Base-by-base conservation (phyloP, 257 asterid genomes). In the Jacaranda copaia region DNA sequence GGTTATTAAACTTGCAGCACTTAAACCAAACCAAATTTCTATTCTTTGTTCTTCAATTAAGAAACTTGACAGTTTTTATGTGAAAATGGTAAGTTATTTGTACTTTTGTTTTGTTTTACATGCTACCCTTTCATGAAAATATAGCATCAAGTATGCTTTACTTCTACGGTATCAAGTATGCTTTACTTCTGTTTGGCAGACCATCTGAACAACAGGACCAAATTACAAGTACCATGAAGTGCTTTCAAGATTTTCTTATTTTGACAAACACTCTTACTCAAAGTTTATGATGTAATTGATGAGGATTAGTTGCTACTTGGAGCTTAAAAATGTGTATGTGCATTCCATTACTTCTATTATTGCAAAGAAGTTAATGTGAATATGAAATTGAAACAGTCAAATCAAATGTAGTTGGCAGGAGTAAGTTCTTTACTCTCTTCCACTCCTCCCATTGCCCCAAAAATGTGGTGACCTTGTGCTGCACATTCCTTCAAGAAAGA, bases 391-490 rank as follows among this genome's bases (percentile, higher is more conserved):
- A 19, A 25, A 59, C 53, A 35, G 39, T 74, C 71, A 49, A 61
- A 25, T 25, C 32, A 25, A 25, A 25, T 61, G 5, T 53, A 61
- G 70, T 74, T 66, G 14, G 59, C 58, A 61, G 51, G 49, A 55
- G 40, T 19, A 43, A 43, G 16, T 8, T 63, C 7, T 39, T 39
- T 14, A 7, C 19, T 6, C 61, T 9, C 36, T 9, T 11, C 11
- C 11, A 9, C 11, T 4, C 61, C 32, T 35, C 32, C 7, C 35
- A 6, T 48, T 2, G 4, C 61, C 18, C 61, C 10, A 12, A 16
- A 12, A 56, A 66, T 66, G 12, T 67, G 75, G 42, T n/a, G 42
- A 56, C 57, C 68, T 39, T 65, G 39, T 71, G 75, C 10, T 11
- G 68, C 65, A 53, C 32, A 40, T 58, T 45, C 25, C 76, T 70